These are phyloP conservation scores for Selenicereus undatus DNA, from an alignment of 148 eudicot species.

Conservation along the genomic window DNA sequence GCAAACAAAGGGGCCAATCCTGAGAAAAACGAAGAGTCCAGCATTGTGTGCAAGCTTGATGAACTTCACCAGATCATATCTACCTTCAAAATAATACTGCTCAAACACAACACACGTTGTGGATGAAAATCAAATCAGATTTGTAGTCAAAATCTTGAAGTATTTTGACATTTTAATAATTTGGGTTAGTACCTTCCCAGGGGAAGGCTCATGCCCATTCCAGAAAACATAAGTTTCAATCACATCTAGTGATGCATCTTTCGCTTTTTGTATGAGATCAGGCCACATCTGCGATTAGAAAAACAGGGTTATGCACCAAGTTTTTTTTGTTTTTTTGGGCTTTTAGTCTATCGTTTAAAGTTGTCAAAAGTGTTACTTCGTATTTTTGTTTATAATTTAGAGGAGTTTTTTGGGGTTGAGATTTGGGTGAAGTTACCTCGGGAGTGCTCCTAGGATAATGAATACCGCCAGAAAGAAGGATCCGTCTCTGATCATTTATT, in stretches of 20 bases:
- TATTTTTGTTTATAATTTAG: too few species aligned
- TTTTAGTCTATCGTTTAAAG: too few species aligned
- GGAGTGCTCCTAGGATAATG: slow-evolving; percentile 86
- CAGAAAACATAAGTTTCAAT: slow-evolving; percentile 94
- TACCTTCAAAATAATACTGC: slow-evolving; percentile 81
- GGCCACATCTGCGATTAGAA: slow-evolving; percentile 83
- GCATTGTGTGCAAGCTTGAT: slow-evolving; percentile 61
- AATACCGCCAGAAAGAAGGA: slow-evolving; percentile 81
- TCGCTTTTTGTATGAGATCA: slow-evolving; percentile 76
- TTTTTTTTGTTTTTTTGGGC: too few species aligned
- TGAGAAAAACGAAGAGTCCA: slow-evolving; percentile 83
- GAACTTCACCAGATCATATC: slow-evolving; percentile 76
- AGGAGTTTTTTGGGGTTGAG: too few species aligned
- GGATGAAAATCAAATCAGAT: too few species aligned
- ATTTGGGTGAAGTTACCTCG: slow-evolving; percentile 39
- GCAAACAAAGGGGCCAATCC: slow-evolving; percentile 90
- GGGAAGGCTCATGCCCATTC: slow-evolving; percentile 95
- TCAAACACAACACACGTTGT: neutral
- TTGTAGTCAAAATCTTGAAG: neutral
- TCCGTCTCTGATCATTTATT: slow-evolving; percentile 53
- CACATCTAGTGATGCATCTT: slow-evolving; percentile 84
- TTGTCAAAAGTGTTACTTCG: too few species aligned
- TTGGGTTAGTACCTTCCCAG: slow-evolving; percentile 48
- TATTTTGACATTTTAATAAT: neutral
- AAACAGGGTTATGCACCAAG: neutral